A percentile compares a stretch with the other conserved stretches of the same genome.
These are phyloP conservation scores for Psilocybe mexicana DNA, from an alignment of 1,284 basidiomycete species.

Conservation along the genomic window DNA sequence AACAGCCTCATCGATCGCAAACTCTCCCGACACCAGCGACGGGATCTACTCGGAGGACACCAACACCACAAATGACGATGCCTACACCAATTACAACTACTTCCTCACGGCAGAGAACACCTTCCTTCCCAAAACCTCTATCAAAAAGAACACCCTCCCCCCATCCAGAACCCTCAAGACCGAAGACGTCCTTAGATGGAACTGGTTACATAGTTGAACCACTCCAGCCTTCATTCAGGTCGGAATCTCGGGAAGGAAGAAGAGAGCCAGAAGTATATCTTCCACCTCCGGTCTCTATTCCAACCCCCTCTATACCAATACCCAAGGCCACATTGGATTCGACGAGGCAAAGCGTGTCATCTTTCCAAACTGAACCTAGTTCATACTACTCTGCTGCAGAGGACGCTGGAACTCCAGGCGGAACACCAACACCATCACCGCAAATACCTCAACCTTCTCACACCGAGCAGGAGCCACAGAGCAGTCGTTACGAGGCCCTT, in stretches of 20 bases:
- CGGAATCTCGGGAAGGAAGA: background rate
- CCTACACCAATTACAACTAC: conserved; percentile 6
- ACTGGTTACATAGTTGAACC: conserved; percentile 16
- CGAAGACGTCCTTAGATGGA: conserved; percentile 10
- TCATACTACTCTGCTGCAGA: conserved; percentile 23
- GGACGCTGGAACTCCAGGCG: conserved; percentile 12
- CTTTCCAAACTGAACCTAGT: conserved; percentile 21
- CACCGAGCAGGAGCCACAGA: background rate
- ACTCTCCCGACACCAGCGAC: conserved; percentile 11
- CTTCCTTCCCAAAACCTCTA: conserved; percentile 7
- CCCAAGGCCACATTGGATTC: conserved; percentile 2
- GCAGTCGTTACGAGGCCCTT: conserved; percentile 12
- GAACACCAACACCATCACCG: background rate
- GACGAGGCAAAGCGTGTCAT: conserved; percentile 17
- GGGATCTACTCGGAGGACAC: conserved; percentile 1
- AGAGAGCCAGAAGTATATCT: background rate
- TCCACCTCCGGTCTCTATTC: conserved; percentile 6
- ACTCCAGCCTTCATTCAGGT: conserved; percentile 1
- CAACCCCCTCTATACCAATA: conserved; percentile 8
- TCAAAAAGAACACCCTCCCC: background rate
- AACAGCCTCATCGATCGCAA: conserved; percentile 14
- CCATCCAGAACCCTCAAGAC: conserved; percentile 3
- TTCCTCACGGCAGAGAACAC: conserved; percentile 7
- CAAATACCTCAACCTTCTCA: conserved; percentile 7
- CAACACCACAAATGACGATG: conserved; percentile 3